These are phyloP conservation scores for Globisporangium spinosum DNA, from an alignment of 352 stramenopile species.

Conservation along the genomic window DNA sequence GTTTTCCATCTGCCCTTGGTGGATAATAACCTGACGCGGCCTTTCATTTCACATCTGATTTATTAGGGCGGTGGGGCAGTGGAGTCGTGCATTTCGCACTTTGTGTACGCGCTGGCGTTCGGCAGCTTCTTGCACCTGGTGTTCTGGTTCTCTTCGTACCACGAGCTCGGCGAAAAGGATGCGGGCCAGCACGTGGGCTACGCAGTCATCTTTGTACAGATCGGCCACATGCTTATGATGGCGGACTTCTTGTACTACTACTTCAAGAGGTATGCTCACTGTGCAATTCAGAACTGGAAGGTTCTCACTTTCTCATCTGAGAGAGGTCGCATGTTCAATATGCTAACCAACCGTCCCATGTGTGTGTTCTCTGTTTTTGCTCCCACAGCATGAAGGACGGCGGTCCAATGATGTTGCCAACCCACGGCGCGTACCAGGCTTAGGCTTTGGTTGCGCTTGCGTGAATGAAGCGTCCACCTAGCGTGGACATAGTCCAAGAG, in stretches of 20 bases:
- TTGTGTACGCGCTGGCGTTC: constrained; percentile 94
- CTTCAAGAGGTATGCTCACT: constrained; percentile 83
- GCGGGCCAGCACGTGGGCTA: constrained; percentile 89
- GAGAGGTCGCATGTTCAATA: background rate
- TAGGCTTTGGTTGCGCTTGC: constrained; percentile 26
- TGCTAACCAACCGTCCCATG: background rate
- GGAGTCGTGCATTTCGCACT: constrained; percentile 96
- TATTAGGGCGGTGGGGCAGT: constrained; percentile 86
- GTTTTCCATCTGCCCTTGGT: too few relatives aligned
- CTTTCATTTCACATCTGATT: background rate
- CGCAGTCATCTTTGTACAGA: constrained; percentile 96
- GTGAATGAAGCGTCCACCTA: background rate
- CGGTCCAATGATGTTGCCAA: constrained; percentile 88
- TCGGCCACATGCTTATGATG: constrained; percentile 98
- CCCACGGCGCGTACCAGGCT: constrained; percentile 79
- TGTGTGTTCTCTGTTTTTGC: background rate
- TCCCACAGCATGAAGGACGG: constrained; percentile 79
- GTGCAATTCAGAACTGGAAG: background rate
- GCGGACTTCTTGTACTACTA: constrained; percentile 99
- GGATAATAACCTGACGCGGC: too few relatives aligned
- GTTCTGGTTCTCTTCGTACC: constrained; percentile 99
- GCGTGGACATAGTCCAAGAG: background rate
- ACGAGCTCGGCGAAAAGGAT: constrained; percentile 94
- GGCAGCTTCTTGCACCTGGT: constrained; percentile 95
- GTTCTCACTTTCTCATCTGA: too few relatives aligned